These are phyloP conservation scores for Clathrospora elynae DNA, from an alignment of 2,329 filamentous ascomycete species.

Conservation along the genomic window DNA sequence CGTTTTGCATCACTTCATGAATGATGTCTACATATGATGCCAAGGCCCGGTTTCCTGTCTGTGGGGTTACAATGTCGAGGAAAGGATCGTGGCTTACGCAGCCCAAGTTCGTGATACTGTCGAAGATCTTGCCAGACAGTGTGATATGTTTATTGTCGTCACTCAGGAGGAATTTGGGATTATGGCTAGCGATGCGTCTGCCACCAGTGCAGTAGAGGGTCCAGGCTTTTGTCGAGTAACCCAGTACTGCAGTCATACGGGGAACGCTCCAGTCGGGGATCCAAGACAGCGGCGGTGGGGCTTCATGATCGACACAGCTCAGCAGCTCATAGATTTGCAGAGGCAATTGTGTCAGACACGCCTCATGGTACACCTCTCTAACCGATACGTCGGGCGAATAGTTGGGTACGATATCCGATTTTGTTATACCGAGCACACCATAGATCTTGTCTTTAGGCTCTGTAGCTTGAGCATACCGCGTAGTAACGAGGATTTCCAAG, in stretches of 20 bases:
- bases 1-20: neutral
- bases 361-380: constrained; percentile 28
- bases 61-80: constrained; percentile 21
- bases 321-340: constrained; percentile 15
- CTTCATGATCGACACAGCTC: constrained; percentile 32
- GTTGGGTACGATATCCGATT: constrained; percentile 15
- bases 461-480: constrained; percentile 31
- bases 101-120: constrained; percentile 19
- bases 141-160: constrained; percentile 14
- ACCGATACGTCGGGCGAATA: constrained; percentile 18
- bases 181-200: neutral
- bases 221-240: constrained; percentile 28
- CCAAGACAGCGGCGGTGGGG: constrained; percentile 28
- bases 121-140: constrained; percentile 24
- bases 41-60: constrained; percentile 8
- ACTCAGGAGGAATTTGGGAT: constrained; percentile 2
- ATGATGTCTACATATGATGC: constrained; percentile 17
- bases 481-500: constrained; percentile 20
- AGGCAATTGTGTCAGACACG: constrained; percentile 18
- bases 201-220: constrained; percentile 25
- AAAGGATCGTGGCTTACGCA: constrained; percentile 8
- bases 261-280: constrained; percentile 30
- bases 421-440: constrained; percentile 28
- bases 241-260: constrained; percentile 28
- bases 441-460: constrained; percentile 36